Evolutionary conservation across 345 rosid species (phyloP), one percentile per base, ranked within the genome.

Genomic region (Populus ilicifolia): DNA sequence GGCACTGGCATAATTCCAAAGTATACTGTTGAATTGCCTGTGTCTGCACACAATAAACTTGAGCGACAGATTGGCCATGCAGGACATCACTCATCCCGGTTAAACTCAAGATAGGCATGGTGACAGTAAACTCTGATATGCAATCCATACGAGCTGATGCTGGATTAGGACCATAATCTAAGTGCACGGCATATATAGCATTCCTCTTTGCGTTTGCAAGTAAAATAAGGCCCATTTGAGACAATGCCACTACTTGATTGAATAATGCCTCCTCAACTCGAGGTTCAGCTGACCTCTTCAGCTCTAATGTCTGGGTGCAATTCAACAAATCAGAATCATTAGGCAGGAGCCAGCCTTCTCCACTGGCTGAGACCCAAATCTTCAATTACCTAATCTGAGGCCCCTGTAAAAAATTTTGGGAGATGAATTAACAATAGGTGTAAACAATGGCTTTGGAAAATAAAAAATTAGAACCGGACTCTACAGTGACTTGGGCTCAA

Each of bases 21-120:
- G 92, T 85, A 88, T 96, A 96, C 82, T 93, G 97, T 85, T 92
- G 94, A 84, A 95, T 95, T 70, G 98, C 98, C 81, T 79, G 93
- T 63, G 99, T 95, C 83, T 93, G 97, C 30, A 95, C 92, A 80
- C 98, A 95, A 77, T 93, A 95, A 77, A 95, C 87, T 86, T 92
- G 94, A 59, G 88, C 89, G 44, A 85, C 80, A 69, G 75, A 84
- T 67, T 90, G 91, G 25, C 88, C 92, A 77, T 86, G 89, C 67
- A 87, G 83, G 50, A 85, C 78, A 76, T 89, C 90, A 82, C 86
- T 90, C 61, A 89, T 88, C 72, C 93, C 97, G 20, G 93, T 91
- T 71, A 95, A 87, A 85, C 99, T 93, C 83, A 95, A 84, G 69
- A 95, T 93, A 75, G 98, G 99, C 98, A 95, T 90, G 68, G 93